Conservation (phyloP, 2,329 filamentous ascomycete genomes). For the Penicillium sumatraense region DNA sequence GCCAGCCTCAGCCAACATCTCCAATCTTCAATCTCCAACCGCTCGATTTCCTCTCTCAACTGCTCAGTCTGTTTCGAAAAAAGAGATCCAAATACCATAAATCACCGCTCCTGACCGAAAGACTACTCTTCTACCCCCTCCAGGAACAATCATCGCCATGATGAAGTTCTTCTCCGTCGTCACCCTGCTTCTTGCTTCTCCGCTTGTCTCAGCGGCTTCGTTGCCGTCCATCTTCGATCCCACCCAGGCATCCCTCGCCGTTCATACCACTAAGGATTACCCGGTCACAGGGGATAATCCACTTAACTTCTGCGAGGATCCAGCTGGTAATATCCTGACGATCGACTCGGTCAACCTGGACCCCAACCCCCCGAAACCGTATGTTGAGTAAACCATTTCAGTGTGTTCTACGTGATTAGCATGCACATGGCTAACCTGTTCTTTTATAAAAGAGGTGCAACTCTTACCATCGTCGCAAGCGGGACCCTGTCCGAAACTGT, state of each 20-base stretch:
- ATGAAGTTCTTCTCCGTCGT: slow-evolving; percentile 49
- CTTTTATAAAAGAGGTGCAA: slow-evolving; percentile 65
- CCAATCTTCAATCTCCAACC: slow-evolving; percentile 8
- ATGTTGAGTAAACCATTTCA: slow-evolving; percentile 51
- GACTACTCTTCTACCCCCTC: neutral
- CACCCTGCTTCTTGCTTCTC: slow-evolving; percentile 49
- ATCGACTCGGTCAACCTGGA: slow-evolving; percentile 79
- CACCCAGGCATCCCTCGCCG: slow-evolving; percentile 55
- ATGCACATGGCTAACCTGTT: slow-evolving; percentile 12
- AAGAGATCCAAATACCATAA: neutral
- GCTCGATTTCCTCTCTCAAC: neutral
- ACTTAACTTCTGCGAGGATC: slow-evolving; percentile 75
- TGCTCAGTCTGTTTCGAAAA: neutral
- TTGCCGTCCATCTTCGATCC: slow-evolving; percentile 55
- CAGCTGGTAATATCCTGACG: slow-evolving; percentile 69
- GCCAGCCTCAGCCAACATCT: slow-evolving; percentile 10
- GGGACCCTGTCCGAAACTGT: slow-evolving; percentile 77
- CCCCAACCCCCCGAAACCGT: slow-evolving; percentile 89
- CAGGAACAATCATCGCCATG: slow-evolving; percentile 10
- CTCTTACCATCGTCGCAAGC: slow-evolving; percentile 76
- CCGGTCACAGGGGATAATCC: slow-evolving; percentile 85
- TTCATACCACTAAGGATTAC: slow-evolving; percentile 53
- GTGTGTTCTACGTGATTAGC: neutral
- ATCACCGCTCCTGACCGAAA: neutral
- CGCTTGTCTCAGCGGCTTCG: slow-evolving; percentile 49